Evolutionary conservation across 2,329 filamentous ascomycete species (phyloP).

Genomic region (Aspergillus quadrilineatus): DNA sequence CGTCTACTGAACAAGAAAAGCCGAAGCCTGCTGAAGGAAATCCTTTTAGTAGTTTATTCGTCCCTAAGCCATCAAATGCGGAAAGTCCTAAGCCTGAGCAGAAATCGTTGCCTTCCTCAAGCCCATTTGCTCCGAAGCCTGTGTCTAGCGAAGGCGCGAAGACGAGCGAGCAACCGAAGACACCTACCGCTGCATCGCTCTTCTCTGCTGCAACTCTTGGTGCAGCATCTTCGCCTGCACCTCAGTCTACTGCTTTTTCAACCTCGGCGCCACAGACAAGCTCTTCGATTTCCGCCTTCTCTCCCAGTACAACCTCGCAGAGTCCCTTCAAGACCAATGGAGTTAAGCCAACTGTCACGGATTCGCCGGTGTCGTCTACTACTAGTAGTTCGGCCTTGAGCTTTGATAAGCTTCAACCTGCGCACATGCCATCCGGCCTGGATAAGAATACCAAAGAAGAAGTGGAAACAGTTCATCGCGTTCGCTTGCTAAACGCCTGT

Average conservation of each 20-base stretch:
- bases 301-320: constrained; percentile 11
- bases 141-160: constrained; percentile 15
- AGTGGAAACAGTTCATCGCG: constrained; percentile 27
- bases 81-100: constrained; percentile 18
- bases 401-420: constrained; percentile 20
- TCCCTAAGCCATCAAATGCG: constrained; percentile 16
- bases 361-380: constrained; percentile 2
- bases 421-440: constrained; percentile 19
- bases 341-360: constrained; percentile 4
- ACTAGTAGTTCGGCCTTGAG: not conserved
- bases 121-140: constrained; percentile 21
- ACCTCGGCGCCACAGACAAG: constrained; percentile 14
- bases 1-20: constrained; percentile 17
- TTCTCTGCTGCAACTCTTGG: constrained; percentile 16
- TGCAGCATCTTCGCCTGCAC: constrained; percentile 7
- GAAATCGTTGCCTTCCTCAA: constrained; percentile 15
- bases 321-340: constrained; percentile 18
- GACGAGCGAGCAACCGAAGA: constrained; percentile 11
- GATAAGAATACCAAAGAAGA: constrained; percentile 21
- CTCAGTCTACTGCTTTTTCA: constrained; percentile 13
- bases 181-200: constrained; percentile 14
- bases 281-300: constrained; percentile 5
- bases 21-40: constrained; percentile 18
- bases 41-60: constrained; percentile 24
- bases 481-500: constrained; percentile 36